phyloP scores from a whole-genome alignment of 495 filamentous ascomycete species.

The Lophiostoma macrostomum region DNA sequence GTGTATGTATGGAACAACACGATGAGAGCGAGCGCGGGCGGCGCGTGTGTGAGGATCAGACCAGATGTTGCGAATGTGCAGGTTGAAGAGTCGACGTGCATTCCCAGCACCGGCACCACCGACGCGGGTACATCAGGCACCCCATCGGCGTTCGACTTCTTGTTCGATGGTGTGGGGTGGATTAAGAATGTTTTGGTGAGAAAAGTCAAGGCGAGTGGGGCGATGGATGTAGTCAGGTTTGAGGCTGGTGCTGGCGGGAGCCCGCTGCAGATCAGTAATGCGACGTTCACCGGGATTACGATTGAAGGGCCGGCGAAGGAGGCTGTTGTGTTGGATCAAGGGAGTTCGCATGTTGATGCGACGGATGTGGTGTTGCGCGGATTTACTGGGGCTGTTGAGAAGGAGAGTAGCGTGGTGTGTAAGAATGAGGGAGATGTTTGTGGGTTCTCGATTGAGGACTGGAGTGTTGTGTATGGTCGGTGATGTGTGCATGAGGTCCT shows the following conservation, averaged over 20 bases:
- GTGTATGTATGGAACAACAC: conserved; percentile 17
- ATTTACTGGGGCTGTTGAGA: neutral
- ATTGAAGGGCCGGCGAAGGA: conserved; percentile 1
- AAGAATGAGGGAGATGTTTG: neutral
- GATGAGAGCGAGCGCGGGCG: neutral
- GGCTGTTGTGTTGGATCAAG: conserved; percentile 1
- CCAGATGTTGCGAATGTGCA: conserved; percentile 10
- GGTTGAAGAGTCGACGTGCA: conserved; percentile 10
- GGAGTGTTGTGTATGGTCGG: conserved; percentile 12
- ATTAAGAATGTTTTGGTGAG: conserved; percentile 14
- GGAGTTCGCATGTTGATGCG: neutral
- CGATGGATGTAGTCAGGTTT: conserved; percentile 8
- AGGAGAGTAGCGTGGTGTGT: neutral
- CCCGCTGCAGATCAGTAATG: conserved; percentile 4
- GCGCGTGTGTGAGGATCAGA: neutral
- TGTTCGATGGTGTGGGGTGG: conserved; percentile 2
- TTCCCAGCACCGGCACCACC: neutral
- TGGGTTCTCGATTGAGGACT: conserved; percentile 1
- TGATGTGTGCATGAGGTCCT: too few relatives aligned
- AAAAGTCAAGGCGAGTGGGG: neutral
- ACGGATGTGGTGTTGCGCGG: neutral
- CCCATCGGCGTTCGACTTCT: too few relatives aligned
- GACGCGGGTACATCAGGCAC: neutral
- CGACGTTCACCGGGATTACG: conserved; percentile 8
- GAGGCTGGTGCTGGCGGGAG: neutral